phyloP scores from a whole-genome alignment of 164 flowering plant species.

The Warburgia ugandensis region DNA sequence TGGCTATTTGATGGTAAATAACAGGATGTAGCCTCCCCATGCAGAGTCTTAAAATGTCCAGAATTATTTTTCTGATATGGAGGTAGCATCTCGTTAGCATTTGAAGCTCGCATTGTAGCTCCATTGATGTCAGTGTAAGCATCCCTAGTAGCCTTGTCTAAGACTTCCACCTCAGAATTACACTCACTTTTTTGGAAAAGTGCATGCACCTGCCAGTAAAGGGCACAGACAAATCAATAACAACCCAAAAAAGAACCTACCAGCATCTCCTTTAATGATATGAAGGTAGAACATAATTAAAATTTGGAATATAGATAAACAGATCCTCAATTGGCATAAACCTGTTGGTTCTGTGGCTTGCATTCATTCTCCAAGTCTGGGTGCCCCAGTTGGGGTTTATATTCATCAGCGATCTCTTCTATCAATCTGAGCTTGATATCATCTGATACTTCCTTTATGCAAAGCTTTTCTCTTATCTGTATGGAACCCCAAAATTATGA shows the following conservation, averaged over 20 bases:
- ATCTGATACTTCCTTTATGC: conserved; percentile 32
- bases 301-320: neutral
- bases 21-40: conserved; percentile 4
- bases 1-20: conserved; percentile 7
- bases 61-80: neutral
- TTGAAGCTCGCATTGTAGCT: conserved; percentile 6
- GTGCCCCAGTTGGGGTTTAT: conserved; percentile 24
- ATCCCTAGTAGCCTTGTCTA: neutral
- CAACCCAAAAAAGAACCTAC: neutral
- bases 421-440: conserved; percentile 47
- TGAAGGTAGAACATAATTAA: neutral
- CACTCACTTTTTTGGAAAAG: neutral
- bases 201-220: conserved; percentile 12
- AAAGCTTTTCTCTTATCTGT: conserved; percentile 34
- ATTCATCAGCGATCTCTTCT: conserved; percentile 46
- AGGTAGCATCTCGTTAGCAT: conserved; percentile 4
- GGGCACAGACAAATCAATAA: neutral
- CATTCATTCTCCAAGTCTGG: conserved; percentile 33
- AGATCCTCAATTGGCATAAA: neutral
- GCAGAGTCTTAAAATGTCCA: neutral
- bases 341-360: no score
- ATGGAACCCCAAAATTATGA: neutral
- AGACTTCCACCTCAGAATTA: conserved; percentile 3
- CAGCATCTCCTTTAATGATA: neutral
- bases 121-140: conserved; percentile 1